Percentiles rank a stretch among this genome's conserved stretches.
phyloP scores from a whole-genome alignment of 1,284 basidiomycete species.

The Austroboletus novae-zelandiae region DNA sequence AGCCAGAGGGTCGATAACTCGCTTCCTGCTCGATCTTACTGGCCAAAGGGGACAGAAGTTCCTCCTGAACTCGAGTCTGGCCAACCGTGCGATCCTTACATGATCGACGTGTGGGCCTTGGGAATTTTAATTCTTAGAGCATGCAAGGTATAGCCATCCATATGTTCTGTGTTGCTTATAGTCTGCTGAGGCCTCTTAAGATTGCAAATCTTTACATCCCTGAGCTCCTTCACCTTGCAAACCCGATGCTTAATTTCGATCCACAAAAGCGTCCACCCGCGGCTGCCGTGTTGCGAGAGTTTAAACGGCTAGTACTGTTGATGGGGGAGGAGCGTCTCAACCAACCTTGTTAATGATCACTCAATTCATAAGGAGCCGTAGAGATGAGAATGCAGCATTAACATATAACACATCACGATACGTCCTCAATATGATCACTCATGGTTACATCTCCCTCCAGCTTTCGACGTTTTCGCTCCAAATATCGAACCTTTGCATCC shows the following conservation, averaged over 20 bases:
- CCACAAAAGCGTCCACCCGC: conserved; percentile 53
- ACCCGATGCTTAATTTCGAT: conserved; percentile 53
- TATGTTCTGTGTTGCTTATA: not conserved
- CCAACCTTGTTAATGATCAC: conserved; percentile 12
- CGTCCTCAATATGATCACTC: conserved; percentile 4
- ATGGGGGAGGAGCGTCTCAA: conserved; percentile 33
- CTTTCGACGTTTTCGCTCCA: conserved; percentile 77
- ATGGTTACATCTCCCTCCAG: conserved; percentile 47
- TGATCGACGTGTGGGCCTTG: conserved; percentile 69
- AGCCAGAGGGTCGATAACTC: conserved; percentile 49
- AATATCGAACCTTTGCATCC: conserved; percentile 73
- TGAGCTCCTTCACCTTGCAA: conserved; percentile 51
- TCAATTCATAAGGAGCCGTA: conserved; percentile 1
- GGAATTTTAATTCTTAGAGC: conserved; percentile 60
- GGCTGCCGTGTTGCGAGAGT: conserved; percentile 45
- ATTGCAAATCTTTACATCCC: conserved; percentile 54
- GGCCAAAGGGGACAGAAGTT: conserved; percentile 56
- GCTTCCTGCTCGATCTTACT: conserved; percentile 38
- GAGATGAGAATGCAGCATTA: not conserved
- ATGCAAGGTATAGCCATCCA: conserved; percentile 49
- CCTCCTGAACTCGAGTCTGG: conserved; percentile 66
- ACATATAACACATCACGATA: conserved; percentile 8
- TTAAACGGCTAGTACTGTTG: conserved; percentile 31
- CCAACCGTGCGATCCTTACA: conserved; percentile 56
- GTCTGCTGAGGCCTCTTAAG: conserved; percentile 35